Conservation (phyloP, 75 land plant species). For the Pinus albicaulis region DNA sequence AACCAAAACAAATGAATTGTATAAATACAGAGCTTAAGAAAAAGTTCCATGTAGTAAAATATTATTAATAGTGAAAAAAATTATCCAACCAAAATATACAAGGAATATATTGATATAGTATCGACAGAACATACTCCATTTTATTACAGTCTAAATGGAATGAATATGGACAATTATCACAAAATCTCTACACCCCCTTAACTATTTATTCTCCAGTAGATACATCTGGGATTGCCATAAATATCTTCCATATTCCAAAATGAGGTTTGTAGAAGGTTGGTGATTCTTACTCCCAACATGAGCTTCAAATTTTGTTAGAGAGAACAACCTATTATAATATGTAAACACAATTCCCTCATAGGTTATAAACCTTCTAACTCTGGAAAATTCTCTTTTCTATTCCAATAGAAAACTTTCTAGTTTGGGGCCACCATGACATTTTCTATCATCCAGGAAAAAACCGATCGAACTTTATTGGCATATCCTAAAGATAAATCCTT, state of each 20-base stretch:
- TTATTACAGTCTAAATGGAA: slow-evolving; percentile 70
- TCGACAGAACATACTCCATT: slow-evolving; percentile 38
- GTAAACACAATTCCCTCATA: slow-evolving; percentile 61
- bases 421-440: slow-evolving; percentile 41
- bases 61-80: neutral
- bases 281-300: slow-evolving; percentile 63
- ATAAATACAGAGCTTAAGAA: neutral
- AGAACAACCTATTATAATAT: slow-evolving; percentile 43
- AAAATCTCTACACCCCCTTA: slow-evolving; percentile 20
- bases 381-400: slow-evolving; percentile 21
- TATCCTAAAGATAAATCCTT: neutral
- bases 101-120: neutral
- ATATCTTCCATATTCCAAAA: slow-evolving; percentile 78
- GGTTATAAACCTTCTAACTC: slow-evolving; percentile 50
- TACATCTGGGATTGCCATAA: slow-evolving; percentile 64
- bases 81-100: neutral
- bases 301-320: slow-evolving; percentile 50
- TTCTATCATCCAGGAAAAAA: slow-evolving; percentile 75
- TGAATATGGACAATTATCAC: slow-evolving; percentile 88
- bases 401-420: slow-evolving; percentile 38
- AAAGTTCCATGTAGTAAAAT: neutral
- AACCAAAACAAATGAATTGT: neutral
- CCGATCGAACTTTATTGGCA: slow-evolving; percentile 12
- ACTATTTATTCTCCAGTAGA: slow-evolving; percentile 15
- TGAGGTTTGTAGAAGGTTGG: slow-evolving; percentile 47